Conservation (phyloP, 176 grass and related monocot species). For the Eragrostis nindensis region DNA sequence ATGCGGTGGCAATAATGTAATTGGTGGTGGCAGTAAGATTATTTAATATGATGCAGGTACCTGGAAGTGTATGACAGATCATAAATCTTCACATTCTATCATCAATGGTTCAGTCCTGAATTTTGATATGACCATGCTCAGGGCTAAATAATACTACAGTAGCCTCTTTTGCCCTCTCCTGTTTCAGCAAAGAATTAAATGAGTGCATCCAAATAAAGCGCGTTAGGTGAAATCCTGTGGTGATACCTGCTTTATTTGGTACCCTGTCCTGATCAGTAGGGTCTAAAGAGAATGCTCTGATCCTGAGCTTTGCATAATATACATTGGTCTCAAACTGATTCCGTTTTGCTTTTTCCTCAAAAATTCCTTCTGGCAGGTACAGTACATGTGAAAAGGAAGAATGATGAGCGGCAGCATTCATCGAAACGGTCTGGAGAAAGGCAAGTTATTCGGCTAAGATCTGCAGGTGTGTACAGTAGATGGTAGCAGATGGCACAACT, state of each 20-base stretch:
- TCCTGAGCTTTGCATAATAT: background rate
- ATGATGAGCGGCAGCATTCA: conserved; percentile 22
- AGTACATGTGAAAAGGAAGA: background rate
- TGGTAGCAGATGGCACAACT: too few species aligned
- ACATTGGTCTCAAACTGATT: background rate
- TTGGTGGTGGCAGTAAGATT: conserved; percentile 1
- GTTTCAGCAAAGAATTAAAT: conserved; percentile 22
- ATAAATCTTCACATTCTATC: conserved; percentile 2
- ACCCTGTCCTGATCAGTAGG: background rate
- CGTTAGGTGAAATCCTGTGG: conserved; percentile 43
- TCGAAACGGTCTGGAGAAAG: conserved; percentile 24
- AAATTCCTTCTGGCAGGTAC: background rate
- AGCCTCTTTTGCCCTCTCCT: background rate
- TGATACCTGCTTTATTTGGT: conserved; percentile 27
- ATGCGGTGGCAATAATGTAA: conserved; percentile 20
- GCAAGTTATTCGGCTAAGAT: conserved; percentile 39
- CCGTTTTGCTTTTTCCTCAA: background rate
- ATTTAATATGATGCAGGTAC: conserved; percentile 7
- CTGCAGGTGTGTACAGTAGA: background rate
- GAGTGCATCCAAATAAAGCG: conserved; percentile 8
- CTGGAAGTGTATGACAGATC: conserved; percentile 1
- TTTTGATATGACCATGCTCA: conserved; percentile 2
- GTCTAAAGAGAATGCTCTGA: background rate
- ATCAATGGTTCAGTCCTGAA: background rate
- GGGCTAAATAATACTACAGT: background rate